Conservation (phyloP, 179 eudicot species). For the Kewa caespitosa region DNA sequence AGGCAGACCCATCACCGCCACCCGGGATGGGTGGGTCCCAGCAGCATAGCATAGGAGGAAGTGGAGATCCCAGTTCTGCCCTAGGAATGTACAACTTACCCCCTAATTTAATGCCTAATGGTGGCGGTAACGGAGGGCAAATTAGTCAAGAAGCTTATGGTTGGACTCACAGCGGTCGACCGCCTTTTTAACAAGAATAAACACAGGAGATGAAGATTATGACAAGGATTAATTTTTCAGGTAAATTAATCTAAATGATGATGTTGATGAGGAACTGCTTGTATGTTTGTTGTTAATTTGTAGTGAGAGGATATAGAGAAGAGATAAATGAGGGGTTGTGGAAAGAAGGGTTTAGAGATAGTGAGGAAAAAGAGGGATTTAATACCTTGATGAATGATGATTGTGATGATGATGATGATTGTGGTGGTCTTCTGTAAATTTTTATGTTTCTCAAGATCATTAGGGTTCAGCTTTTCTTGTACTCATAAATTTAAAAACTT, state of each 20-base stretch:
- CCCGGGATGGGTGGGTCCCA: conserved; percentile 28
- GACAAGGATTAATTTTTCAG: neutral
- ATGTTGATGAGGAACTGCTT: neutral
- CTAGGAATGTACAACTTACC: conserved; percentile 33
- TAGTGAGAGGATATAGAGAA: conserved; percentile 8
- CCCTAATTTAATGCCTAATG: conserved; percentile 30
- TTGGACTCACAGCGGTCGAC: conserved; percentile 38
- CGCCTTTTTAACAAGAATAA: conserved; percentile 32
- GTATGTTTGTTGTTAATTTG: conserved; percentile 4
- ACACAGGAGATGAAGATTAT: neutral
- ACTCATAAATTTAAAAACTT: too few species aligned
- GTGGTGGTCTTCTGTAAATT: too few species aligned
- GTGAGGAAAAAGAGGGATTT: neutral
- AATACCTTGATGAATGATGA: neutral
- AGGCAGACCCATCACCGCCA: conserved; percentile 28
- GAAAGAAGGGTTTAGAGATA: neutral
- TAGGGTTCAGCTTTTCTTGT: too few species aligned
- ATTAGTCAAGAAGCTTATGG: conserved; percentile 33
- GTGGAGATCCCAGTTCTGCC: conserved; percentile 25
- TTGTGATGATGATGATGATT: too few species aligned
- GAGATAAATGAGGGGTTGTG: neutral
- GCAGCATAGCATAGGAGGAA: too few species aligned
- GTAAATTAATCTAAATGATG: neutral
- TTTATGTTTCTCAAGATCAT: too few species aligned
- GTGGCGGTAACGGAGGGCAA: conserved; percentile 31